Percentiles rank a stretch among this genome's conserved stretches.
These are phyloP conservation scores for Aspergillus felis DNA, from an alignment of 2,329 filamentous ascomycete species.

Conservation along the genomic window DNA sequence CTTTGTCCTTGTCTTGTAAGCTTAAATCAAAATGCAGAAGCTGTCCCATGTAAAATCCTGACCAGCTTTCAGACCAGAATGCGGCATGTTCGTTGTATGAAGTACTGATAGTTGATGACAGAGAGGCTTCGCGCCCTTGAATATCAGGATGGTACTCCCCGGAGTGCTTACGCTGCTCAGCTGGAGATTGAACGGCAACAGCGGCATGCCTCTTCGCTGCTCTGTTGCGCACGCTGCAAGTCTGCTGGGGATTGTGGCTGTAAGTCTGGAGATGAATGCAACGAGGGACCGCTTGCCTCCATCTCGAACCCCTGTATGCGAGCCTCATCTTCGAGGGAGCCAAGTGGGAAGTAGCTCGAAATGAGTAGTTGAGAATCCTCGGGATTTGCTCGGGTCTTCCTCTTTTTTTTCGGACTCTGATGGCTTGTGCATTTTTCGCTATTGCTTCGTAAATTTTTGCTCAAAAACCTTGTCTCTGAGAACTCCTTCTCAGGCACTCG, in stretches of 20 bases:
- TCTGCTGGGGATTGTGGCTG: background rate
- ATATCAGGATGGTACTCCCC: background rate
- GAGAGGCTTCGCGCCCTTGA: background rate
- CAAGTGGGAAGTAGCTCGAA: background rate
- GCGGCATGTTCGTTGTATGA: background rate
- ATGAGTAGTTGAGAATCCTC: background rate
- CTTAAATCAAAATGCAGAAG: slow-evolving; percentile 14
- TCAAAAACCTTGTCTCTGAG: slow-evolving; percentile 21
- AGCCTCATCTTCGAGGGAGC: background rate
- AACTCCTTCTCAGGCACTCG: slow-evolving; percentile 17
- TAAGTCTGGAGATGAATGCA: background rate
- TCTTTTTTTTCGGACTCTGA: background rate
- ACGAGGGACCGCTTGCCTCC: background rate
- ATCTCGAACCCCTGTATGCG: background rate
- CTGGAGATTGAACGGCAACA: background rate
- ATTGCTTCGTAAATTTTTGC: slow-evolving; percentile 1
- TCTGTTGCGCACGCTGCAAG: background rate
- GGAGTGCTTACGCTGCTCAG: background rate
- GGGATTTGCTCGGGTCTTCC: background rate
- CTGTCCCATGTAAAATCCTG: slow-evolving; percentile 1
- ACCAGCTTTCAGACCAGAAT: background rate
- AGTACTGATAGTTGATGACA: slow-evolving; percentile 7
- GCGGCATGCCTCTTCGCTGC: background rate
- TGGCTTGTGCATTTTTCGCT: background rate
- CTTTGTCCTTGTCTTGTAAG: background rate